Base-by-base conservation (phyloP, 1,139 yeast genomes). In the Diutina scorzettiae region DNA sequence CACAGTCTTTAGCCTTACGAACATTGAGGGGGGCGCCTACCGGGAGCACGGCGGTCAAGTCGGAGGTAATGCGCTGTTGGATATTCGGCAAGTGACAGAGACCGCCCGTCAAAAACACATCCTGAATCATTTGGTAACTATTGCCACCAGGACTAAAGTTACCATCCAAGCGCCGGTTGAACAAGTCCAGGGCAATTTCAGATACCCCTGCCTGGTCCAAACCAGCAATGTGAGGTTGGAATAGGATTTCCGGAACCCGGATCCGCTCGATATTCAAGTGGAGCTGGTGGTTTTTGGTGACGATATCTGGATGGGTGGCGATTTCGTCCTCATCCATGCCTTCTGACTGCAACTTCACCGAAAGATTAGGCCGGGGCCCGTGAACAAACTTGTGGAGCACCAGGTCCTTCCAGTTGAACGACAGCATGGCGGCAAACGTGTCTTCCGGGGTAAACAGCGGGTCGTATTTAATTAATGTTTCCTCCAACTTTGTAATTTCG, bases 171-270 rank as follows among this genome's bases (percentile, higher is more conserved):
- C 89, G 70, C 43, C 77, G 73, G 41, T 73, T 54, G 5, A 89
- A 55, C 14, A 86, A 69, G 47, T 80, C 85, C 49, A 80, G 81
- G 7, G 41, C 32, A 47, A 80, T 71, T 58, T 93, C 98, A 17
- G 74, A 57, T 11, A 93, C 68, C 19, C 97, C 97, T 0, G 97
- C 95, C 59, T 89, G 97, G 58, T 93, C 98, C 28, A 87, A 66
- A 12, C 98, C 98, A 0, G 95, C 96, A 49, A 91, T 86, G 12
- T 80, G 73, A n/a, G 99, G 98, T 57, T 89, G 94, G 60, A 91
- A 89, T 42, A 86, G 57, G 1, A 89, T 80, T 59, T 93, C 99
- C 0, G 97, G 96, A 2, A 89, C 86, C 46, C 95, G 72, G 27
- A 89, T 82, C 45, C 98, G 72, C 60, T 93, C 99, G 27, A 89